Percentiles rank a stretch among this genome's conserved stretches.
Evolutionary conservation across 495 filamentous ascomycete species (phyloP).

Genomic region (Lophiotrema nucula): DNA sequence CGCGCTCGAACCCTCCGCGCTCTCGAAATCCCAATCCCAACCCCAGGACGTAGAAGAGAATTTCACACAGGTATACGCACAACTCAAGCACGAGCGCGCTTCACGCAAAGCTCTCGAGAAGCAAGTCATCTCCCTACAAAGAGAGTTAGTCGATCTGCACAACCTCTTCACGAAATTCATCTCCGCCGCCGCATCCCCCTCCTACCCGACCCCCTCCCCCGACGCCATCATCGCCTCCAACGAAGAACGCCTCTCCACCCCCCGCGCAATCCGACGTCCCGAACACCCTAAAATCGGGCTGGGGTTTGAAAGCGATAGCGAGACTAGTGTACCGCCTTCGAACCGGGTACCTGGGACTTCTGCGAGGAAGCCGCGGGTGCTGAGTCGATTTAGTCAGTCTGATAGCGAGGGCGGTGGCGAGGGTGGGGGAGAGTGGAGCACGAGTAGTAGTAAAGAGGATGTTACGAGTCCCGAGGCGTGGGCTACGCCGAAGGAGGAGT

Average conservation of each 20-base stretch:
- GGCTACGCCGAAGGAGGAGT: slow-evolving; percentile 34
- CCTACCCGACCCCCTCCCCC: slow-evolving; percentile 29
- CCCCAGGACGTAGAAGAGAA: slow-evolving; percentile 10
- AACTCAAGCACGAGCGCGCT: slow-evolving; percentile 24
- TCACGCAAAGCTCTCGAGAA: slow-evolving; percentile 29
- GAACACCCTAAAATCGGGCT: background rate
- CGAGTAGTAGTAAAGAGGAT: slow-evolving; percentile 19
- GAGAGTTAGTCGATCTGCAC: slow-evolving; percentile 24
- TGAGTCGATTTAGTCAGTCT: slow-evolving; percentile 15
- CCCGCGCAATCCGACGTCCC: slow-evolving; percentile 18
- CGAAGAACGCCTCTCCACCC: slow-evolving; percentile 25
- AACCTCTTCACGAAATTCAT: slow-evolving; percentile 17
- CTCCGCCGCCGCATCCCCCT: background rate
- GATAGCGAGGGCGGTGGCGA: slow-evolving; percentile 12
- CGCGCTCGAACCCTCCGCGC: background rate
- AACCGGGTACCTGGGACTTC: background rate
- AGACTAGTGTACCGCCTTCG: background rate
- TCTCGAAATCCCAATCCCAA: background rate
- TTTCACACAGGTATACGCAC: slow-evolving; percentile 9
- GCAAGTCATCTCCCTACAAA: slow-evolving; percentile 23
- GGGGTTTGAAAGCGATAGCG: background rate
- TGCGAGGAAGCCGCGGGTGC: background rate
- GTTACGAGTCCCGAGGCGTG: slow-evolving; percentile 30
- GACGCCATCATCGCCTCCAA: slow-evolving; percentile 19
- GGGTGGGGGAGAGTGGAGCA: background rate